Base-by-base conservation (phyloP, 1,284 basidiomycete genomes). In the Sanghuangporus weigelae region DNA sequence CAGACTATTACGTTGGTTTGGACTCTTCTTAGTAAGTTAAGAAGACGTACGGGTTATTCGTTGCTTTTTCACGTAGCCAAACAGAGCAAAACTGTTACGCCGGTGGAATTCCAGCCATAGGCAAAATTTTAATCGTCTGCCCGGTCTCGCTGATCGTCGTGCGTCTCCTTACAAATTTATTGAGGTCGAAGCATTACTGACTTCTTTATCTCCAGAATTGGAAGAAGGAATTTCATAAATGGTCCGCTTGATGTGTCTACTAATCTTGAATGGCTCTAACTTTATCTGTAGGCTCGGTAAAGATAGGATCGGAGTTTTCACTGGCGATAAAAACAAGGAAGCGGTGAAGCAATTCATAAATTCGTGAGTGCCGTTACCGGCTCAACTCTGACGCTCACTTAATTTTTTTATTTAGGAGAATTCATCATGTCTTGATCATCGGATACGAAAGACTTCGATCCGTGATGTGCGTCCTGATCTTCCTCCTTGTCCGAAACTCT, bases 181-280 rank as follows among this genome's bases (percentile, higher is more conserved):
- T 67, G 26, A 49, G 46, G 51, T 63, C 67, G 63, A 26, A 62
- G 0, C 26, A 44, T 57, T 57, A 3, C 6, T 12, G 44, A 31
- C 19, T 12, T n/a, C 35, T 49, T 7, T 54, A 7, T 7, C 10
- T 62, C 31, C 66, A 95, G 87, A 99, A 99, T 71, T 99, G 97
- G 97, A 91, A 88, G 71, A 87, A 87, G 57, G 97, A 99, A 75
- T 96, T 99, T 71, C 82, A 89, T 69, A 98, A 98, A 77, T 99
- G 97, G 93, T 86, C 58, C 62, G 76, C 67, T 6, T n/a, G 67
- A 62, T 70, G 10, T 56, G 11, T 35, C 46, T 35, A 14, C 23
- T 6, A 60, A 10, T 44, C 39, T 63, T 42, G 35, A 14, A 36
- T 38, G 19, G 42, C 62, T 2, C 55, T 61, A 48, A 55, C 12